Evolutionary conservation across 2,329 filamentous ascomycete genomes (phyloP).

Genomic region (Endoconidiophora laricicola): DNA sequence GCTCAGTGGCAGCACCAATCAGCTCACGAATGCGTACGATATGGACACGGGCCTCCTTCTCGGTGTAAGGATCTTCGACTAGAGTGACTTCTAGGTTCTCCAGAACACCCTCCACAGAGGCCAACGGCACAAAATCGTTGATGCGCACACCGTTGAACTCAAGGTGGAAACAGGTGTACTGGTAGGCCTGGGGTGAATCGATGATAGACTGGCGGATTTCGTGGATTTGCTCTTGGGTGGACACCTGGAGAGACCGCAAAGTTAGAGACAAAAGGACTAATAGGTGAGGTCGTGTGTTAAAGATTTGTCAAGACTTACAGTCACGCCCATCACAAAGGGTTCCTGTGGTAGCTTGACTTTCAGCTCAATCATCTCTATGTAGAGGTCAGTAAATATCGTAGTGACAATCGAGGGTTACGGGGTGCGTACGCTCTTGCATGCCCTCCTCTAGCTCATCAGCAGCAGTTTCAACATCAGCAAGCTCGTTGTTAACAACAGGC

Average conservation of each 20-base stretch:
- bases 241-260: conserved; percentile 40
- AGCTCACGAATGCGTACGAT: conserved; percentile 80
- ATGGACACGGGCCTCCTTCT: conserved; percentile 95
- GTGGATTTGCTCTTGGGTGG: conserved; percentile 87
- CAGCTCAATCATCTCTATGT: conserved; percentile 10
- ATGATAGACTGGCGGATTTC: conserved; percentile 94
- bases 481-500: background rate
- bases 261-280: background rate
- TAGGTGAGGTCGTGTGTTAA: conserved; percentile 8
- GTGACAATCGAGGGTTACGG: no score
- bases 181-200: conserved; percentile 80
- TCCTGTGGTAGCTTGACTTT: conserved; percentile 11
- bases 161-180: conserved; percentile 97
- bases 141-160: conserved; percentile 77
- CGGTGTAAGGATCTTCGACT: conserved; percentile 90
- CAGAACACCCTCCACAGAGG: conserved; percentile 67
- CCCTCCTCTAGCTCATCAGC: conserved; percentile 4
- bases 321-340: conserved; percentile 5
- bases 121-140: conserved; percentile 88
- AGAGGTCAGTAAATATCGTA: no score
- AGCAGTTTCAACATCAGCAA: background rate
- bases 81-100: conserved; percentile 63
- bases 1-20: conserved; percentile 78
- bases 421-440: conserved; percentile 3
- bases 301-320: conserved; percentile 10